phyloP scores from a whole-genome alignment of 352 stramenopile species.

The Phytophthora pluvialis region DNA sequence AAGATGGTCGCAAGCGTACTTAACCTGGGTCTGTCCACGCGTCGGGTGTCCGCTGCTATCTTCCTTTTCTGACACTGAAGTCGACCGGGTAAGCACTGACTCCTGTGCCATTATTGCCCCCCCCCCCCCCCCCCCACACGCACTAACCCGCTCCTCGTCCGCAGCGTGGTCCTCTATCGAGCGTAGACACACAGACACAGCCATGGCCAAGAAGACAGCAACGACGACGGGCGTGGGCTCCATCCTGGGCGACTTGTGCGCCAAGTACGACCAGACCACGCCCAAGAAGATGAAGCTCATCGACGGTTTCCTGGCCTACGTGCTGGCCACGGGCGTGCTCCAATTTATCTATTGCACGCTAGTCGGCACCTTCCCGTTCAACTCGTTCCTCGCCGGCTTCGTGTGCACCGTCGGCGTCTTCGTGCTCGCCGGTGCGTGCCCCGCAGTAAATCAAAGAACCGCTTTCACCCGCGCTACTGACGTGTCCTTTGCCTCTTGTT shows the following conservation, averaged over 20 bases:
- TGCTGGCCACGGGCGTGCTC: conserved; percentile 86
- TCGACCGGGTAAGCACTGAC: conserved; percentile 5
- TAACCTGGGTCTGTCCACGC: neutral
- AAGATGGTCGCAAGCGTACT: conserved; percentile 1
- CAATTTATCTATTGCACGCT: conserved; percentile 93
- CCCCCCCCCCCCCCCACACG: neutral
- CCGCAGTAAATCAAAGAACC: too few relatives aligned
- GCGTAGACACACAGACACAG: conserved; percentile 10
- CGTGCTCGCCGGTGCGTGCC: conserved; percentile 78
- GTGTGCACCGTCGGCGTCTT: conserved; percentile 92
- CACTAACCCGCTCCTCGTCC: neutral
- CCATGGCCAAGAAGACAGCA: conserved; percentile 42
- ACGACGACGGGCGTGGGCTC: conserved; percentile 48
- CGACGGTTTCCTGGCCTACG: conserved; percentile 91
- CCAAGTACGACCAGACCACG: conserved; percentile 86
- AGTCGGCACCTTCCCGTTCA: conserved; percentile 92
- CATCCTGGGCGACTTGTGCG: conserved; percentile 70
- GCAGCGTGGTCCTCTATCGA: conserved; percentile 19
- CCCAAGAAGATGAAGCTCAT: conserved; percentile 92
- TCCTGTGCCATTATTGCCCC: neutral
- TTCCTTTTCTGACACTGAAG: conserved; percentile 5
- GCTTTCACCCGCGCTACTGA: neutral
- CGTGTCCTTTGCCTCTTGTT: neutral
- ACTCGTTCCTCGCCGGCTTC: conserved; percentile 93
- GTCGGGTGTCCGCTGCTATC: conserved; percentile 3